These are phyloP conservation scores for Metschnikowia drakensbergensis DNA, from an alignment of 805 yeast genomes.

Conservation along the genomic window DNA sequence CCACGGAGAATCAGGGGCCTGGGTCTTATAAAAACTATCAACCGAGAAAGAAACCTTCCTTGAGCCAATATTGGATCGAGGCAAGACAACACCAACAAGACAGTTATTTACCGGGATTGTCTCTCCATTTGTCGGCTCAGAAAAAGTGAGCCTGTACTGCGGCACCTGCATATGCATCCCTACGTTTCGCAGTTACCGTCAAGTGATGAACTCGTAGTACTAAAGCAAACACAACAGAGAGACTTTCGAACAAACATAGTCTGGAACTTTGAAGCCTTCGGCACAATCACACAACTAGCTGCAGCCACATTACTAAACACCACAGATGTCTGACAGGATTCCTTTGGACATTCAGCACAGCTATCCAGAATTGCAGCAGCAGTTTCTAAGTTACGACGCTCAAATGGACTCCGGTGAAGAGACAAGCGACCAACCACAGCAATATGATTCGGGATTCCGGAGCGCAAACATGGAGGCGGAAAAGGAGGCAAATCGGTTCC, in stretches of 20 bases:
- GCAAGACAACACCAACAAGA: no score
- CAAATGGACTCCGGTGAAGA: neutral
- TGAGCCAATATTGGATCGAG: neutral
- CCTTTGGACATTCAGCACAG: constrained; percentile 14
- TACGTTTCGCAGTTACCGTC: neutral
- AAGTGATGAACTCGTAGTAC: neutral
- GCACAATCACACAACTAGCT: neutral
- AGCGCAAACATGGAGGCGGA: constrained; percentile 30
- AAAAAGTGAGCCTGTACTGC: neutral
- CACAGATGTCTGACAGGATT: constrained; percentile 31
- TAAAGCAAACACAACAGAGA: no score
- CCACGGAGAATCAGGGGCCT: constrained; percentile 27
- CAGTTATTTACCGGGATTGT: no score
- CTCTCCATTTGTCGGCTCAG: no score
- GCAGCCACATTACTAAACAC: neutral
- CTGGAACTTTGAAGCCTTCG: no score
- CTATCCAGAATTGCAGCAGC: constrained; percentile 3
- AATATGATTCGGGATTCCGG: neutral
- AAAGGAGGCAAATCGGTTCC: constrained; percentile 45
- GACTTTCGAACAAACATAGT: no score
- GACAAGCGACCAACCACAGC: neutral
- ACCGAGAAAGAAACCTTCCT: constrained; percentile 25
- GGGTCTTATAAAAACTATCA: constrained; percentile 16
- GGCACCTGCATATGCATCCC: neutral
- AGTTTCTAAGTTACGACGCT: constrained; percentile 4